Evolutionary conservation across 208 protist species (phyloP), one percentile per base, ranked within the genome.

Genomic region (Giardia muris): DNA sequence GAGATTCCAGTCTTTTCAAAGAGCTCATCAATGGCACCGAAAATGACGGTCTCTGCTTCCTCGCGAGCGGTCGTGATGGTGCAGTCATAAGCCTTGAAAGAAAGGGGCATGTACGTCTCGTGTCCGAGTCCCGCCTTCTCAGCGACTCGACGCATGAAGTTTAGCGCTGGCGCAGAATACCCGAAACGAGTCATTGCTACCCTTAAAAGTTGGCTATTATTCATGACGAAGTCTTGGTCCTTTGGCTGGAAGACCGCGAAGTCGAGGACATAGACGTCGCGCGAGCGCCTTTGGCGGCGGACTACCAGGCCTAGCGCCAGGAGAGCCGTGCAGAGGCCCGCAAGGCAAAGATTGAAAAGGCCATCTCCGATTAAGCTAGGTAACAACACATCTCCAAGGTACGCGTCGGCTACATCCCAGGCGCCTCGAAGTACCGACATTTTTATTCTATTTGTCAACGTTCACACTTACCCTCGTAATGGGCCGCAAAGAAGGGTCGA

Each of bases 201-300:
- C 3, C 86, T 76, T 2, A 93, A 92, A 42, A 92, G 92, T 43
- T 95, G 2, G 0, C 19, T 10, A 2, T 47, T 47, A 4, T 43
- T 47, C 1, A 1, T 2, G 45, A 67, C 1, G 10, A 22, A 90
- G 45, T n/a, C 87, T 90, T 93, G 4, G 19, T 93, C 92, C 19
- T 42, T 47, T 47, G 94, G 87, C 86, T 94, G 92, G 67, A 94
- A 95, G 0, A 94, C 93, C 3, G 67, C 46, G 89, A 95, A 96
- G 47, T 95, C 95, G 2, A 94, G 48, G 67, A 96, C 42, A 48
- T 95, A 95, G 0, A 95, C n/a, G n/a, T n/a, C n/a, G n/a, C n/a
- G n/a, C n/a, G n/a, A n/a, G n/a, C n/a, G n/a, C n/a, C n/a, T n/a
- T n/a, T n/a, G n/a, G n/a, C n/a, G n/a, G n/a, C n/a, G n/a, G n/a